Percentiles rank a stretch among this genome's conserved stretches.
Evolutionary conservation across 1,284 basidiomycete species (phyloP).

Genomic region (Cutaneotrichosporon mucoides): DNA sequence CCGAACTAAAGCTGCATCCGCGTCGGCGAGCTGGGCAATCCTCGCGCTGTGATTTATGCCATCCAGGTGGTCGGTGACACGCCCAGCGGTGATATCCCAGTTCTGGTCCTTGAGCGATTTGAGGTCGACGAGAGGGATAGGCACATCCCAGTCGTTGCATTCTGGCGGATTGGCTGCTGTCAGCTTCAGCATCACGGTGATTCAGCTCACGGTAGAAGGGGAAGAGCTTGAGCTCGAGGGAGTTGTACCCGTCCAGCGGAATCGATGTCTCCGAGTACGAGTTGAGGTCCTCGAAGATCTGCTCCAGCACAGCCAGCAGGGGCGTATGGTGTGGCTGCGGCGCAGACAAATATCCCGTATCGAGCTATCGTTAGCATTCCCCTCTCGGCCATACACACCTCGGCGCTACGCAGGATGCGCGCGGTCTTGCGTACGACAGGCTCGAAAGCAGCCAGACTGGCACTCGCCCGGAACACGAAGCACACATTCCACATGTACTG

Average conservation of each 20-base stretch:
- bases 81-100: constrained; percentile 91
- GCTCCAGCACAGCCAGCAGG: constrained; percentile 85
- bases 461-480: constrained; percentile 85
- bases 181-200: background rate
- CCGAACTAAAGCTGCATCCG: constrained; percentile 75
- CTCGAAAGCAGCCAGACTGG: constrained; percentile 91
- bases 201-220: constrained; percentile 68
- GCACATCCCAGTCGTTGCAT: constrained; percentile 93
- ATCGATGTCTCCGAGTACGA: constrained; percentile 95
- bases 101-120: constrained; percentile 75
- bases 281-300: constrained; percentile 94
- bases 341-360: constrained; percentile 80
- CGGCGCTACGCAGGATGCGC: constrained; percentile 76
- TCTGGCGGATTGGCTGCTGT: constrained; percentile 69
- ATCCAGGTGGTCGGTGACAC: constrained; percentile 57
- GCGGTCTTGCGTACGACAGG: constrained; percentile 93
- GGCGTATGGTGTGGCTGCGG: constrained; percentile 61
- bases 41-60: constrained; percentile 56
- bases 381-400: constrained; percentile 55
- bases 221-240: constrained; percentile 90
- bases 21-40: constrained; percentile 88
- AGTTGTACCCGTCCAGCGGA: constrained; percentile 79
- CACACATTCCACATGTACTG: constrained; percentile 94
- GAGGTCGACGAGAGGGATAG: constrained; percentile 81
- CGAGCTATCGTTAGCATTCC: constrained; percentile 60